Base-by-base conservation (phyloP, 2,329 filamentous ascomycete species). In the Cylindrodendrum hubeiense region DNA sequence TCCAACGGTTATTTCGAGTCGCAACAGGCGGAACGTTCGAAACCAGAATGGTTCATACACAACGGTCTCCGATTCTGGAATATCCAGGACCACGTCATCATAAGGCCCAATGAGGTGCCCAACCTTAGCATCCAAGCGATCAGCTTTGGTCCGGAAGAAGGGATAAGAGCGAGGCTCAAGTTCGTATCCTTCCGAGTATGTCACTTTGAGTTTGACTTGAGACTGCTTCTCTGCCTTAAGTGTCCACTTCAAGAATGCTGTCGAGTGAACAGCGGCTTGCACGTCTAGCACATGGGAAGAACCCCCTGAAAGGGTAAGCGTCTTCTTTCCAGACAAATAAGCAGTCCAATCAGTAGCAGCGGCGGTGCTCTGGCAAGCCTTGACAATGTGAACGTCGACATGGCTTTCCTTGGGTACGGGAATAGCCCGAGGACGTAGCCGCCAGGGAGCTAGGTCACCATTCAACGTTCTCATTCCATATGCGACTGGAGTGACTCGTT, bases 41-140 rank as follows among this genome's bases (percentile, higher is more conserved):
- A 71, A 72, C 44, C 69, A 70, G n/a, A 71, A 71, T 2, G 70
- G 70, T 3, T 68, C 67, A 24, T 67, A 67, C 1, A 33, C 34
- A 5, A 66, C 17, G 2, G 34, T 53, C 21, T 37, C 24, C n/a
- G 57, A 50, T 2, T 22, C 30, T 3, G 28, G 39, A 28, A 65
- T 39, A 8, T 49, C 57, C 46, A 67, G 24, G 3, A 41, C 56
- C 12, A 60, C 58, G 8, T 66, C 54, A 28, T 67, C 63, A 8
- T 58, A 55, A 3, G 67, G 67, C 2, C 67, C 67, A 7, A 67
- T 34, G n/a, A 68, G 46, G 12, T 64, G 53, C 5, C 53, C 59
- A 21, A 49, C 46, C 21, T 41, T 33, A 1, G 64, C 41, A 43
- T 68, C 65, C 22, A 67, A 8, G 8, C 67, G 62, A 59, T 65